A percentile compares a stretch with the other conserved stretches of the same genome.
phyloP scores from a whole-genome alignment of 495 filamentous ascomycete species.

The Penicillium bovifimosum region DNA sequence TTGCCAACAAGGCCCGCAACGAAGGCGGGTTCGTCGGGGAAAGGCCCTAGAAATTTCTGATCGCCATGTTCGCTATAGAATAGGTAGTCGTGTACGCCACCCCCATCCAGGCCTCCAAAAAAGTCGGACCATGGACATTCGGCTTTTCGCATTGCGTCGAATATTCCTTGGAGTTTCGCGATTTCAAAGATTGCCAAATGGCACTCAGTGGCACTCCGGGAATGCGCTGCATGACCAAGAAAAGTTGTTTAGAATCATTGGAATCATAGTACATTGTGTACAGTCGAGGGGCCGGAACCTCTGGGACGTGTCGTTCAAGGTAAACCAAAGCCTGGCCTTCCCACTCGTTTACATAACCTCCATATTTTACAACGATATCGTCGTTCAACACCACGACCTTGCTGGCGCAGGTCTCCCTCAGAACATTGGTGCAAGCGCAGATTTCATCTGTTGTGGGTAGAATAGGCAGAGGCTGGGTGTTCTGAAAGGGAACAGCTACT shows the following conservation, averaged over 20 bases:
- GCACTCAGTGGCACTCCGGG: conserved; percentile 18
- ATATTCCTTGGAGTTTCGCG: conserved; percentile 13
- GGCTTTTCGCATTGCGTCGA: conserved; percentile 18
- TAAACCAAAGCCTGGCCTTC: conserved; percentile 26
- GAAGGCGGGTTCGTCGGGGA: conserved; percentile 19
- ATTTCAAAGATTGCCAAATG: conserved; percentile 24
- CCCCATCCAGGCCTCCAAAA: conserved; percentile 20
- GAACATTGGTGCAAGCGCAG: conserved; percentile 23
- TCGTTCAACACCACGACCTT: conserved; percentile 24
- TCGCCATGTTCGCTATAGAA: conserved; percentile 21
- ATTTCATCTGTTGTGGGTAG: conserved; percentile 29
- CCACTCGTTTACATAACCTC: conserved; percentile 8
- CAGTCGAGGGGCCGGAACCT: conserved; percentile 23
- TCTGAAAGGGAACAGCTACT: conserved; percentile 23
- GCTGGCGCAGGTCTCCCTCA: conserved; percentile 19
- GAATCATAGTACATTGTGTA: conserved; percentile 26
- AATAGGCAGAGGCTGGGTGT: conserved; percentile 19
- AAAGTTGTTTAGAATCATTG: conserved; percentile 15
- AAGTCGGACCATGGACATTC: conserved; percentile 20
- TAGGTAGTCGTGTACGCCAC: conserved; percentile 18
- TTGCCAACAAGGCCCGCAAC: conserved; percentile 21
- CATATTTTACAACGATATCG: conserved; percentile 27
- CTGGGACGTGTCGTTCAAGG: conserved; percentile 23
- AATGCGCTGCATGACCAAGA: conserved; percentile 24
- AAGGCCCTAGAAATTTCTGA: conserved; percentile 17